Evolutionary conservation across 257 asterid species (phyloP), one percentile per base, ranked within the genome.

Genomic region (Solanum tarapatanum): DNA sequence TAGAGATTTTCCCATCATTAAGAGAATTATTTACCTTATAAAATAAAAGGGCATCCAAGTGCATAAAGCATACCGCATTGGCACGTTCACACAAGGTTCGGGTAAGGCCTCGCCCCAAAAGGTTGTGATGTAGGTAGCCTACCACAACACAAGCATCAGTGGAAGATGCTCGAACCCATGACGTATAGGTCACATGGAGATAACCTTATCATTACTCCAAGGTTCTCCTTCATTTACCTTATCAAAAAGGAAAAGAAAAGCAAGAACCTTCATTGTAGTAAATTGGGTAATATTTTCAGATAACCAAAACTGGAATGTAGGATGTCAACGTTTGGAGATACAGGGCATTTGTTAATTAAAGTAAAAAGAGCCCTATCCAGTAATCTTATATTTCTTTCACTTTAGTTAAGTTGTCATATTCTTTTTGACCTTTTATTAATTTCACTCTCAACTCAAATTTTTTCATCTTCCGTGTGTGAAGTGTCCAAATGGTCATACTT

Each of bases 401-500:
- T 80, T 79, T n/a, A 45, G 36, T 45, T 80, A 5, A 77, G 84
- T 77, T 24, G 83, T 41, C 36, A 45, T 79, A 14, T 43, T 80
- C 39, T 80, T 80, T 45, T 80, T 43, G 68, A 11, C 66, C 39
- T 80, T 45, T 17, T 48, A 80, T 80, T 45, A 80, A 26, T 26
- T 14, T 43, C 17, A 26, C 26, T 43, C 60, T 80, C 68, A 24
- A 26, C 36, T 35, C 45, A 28, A 43, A 35, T 16, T 37, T 1
- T 19, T 69, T 64, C 80, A 62, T 86, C 12, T 82, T 30, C 73
- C 51, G 11, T 82, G 70, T 69, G 84, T 17, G 84, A 83, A 90
- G 92, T 90, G 92, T 83, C 92, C 91, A 55, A 90, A 90, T 66
- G 91, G 92, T 60, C 92, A 90, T 70, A 90, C 90, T 24, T 82